Percentiles rank a stretch among this genome's conserved stretches.
These are phyloP conservation scores for Ziziphus jujuba DNA, from an alignment of 306 rosid genomes.

Conservation along the genomic window DNA sequence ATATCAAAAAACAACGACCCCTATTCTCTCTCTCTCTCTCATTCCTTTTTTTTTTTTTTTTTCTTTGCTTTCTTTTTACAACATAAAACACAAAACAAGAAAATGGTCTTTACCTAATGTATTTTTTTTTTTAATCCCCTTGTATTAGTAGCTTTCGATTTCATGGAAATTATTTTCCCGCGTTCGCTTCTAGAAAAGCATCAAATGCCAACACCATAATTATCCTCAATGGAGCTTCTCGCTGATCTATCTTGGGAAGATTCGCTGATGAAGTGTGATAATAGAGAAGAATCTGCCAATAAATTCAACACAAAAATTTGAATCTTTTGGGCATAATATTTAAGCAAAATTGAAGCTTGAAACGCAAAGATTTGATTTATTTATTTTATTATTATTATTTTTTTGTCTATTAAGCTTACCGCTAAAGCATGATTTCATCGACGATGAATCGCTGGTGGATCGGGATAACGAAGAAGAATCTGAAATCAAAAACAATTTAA, in stretches of 20 bases:
- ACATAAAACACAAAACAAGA: background rate
- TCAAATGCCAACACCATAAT: conserved; percentile 14
- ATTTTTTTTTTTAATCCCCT: conserved; percentile 5
- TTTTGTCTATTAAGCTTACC: too few species aligned
- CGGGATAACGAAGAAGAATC: conserved; percentile 33
- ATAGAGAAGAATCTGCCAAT: conserved; percentile 28
- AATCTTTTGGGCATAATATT: background rate
- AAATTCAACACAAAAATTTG: background rate
- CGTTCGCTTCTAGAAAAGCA: background rate
- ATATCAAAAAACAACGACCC: background rate
- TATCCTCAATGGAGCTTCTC: conserved; percentile 47
- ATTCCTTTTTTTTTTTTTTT: conserved; percentile 10
- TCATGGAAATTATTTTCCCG: background rate
- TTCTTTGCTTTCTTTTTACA: too few species aligned
- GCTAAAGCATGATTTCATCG: conserved; percentile 34
- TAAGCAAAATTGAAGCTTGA: conserved; percentile 1
- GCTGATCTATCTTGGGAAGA: conserved; percentile 28
- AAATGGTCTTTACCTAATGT: background rate
- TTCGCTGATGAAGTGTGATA: conserved; percentile 27
- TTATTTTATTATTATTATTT: too few species aligned
- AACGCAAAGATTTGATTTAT: background rate
- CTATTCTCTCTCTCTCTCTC: background rate
- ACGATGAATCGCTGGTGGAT: conserved; percentile 32
- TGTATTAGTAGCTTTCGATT: conserved; percentile 4
- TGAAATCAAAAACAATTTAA: conserved; percentile 19